Evolutionary conservation across 371 early-diverging fungal genomes (phyloP), one percentile per base, ranked within the genome.

Genomic region (Conidiobolus incongruus): DNA sequence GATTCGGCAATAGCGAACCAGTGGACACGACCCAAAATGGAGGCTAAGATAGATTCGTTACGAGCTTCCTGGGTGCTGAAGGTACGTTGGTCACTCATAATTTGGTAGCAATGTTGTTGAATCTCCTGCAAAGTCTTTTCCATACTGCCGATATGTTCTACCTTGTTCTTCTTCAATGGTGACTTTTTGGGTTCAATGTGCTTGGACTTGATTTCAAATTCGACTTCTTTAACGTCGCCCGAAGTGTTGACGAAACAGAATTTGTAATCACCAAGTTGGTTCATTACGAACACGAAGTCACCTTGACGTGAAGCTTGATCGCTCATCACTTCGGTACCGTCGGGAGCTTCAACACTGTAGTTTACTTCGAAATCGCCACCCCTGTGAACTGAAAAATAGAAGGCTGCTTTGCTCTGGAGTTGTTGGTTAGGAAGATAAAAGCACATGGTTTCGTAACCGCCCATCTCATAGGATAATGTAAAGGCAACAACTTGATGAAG

Each of bases 231-330:
- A 46, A 84, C 81, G 24, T 78, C 79, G 61, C 83, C 81, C 8
- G 86, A 79, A 26, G 86, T 76, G 60, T 93, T 93, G 49, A 71
- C 71, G 70, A 93, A 93, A 65, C 90, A 90, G 66, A 86, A 83
- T 15, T 77, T 56, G 61, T 84, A 83, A 56, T 93, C 93, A 38
- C 93, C 93, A 2, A 62, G 64, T 39, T 66, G 51, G 28, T 72
- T 70, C 4, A 81, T 80, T 1, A 80, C 70, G 59, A 93, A 81
- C 36, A 86, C 81, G 58, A 64, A 82, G 65, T 93, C 90, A 50
- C 81, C 87, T 56, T 90, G 88, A 37, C 84, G 80, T 56, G 86
- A 82, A 38, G 72, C 69, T 48, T 72, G 68, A 43, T 85, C 89
- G 31, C 52, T 50, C 47, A 83, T 52, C 21, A 87, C 50, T 23